Evolutionary conservation across 345 rosid species (phyloP).

Genomic region (Ailanthus altissimus): DNA sequence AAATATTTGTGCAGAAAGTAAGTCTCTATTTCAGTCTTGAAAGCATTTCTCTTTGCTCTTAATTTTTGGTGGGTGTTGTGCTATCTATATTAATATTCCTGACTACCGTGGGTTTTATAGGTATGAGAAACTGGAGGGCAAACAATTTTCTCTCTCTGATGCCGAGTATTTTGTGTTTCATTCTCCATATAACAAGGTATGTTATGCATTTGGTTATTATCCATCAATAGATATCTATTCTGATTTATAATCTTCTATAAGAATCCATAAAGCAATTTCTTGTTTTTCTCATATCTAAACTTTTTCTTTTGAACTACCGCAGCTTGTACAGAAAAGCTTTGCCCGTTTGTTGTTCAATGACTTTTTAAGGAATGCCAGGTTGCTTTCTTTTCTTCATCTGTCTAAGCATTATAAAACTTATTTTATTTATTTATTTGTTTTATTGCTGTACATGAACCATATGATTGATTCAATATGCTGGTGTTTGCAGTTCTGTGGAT

Average conservation of each 20-base stretch:
- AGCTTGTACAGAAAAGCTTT: slow-evolving; percentile 99
- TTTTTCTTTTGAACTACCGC: slow-evolving; percentile 35
- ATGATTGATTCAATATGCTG: slow-evolving; percentile 18
- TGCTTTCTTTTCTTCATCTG: slow-evolving; percentile 24
- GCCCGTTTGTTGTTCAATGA: slow-evolving; percentile 87
- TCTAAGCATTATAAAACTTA: not conserved
- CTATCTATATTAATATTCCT: slow-evolving; percentile 17
- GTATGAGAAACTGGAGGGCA: slow-evolving; percentile 81
- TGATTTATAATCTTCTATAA: not conserved
- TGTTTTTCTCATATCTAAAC: slow-evolving; percentile 4
- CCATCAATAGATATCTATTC: not conserved
- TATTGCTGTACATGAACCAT: not conserved
- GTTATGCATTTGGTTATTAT: not conserved
- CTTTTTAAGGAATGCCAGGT: slow-evolving; percentile 86
- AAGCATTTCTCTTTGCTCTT: slow-evolving; percentile 8
- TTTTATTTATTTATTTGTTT: not conserved
- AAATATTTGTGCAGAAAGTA: slow-evolving; percentile 82
- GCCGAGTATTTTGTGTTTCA: slow-evolving; percentile 87
- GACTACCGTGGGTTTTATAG: slow-evolving; percentile 39
- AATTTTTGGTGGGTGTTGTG: slow-evolving; percentile 8
- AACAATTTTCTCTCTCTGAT: slow-evolving; percentile 77
- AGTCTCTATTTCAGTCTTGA: slow-evolving; percentile 22
- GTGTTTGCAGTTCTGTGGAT: slow-evolving; percentile 63
- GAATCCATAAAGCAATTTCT: not conserved
- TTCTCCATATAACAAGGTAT: slow-evolving; percentile 98